Evolutionary conservation across 768 basidiomycete genomes (phyloP), one percentile per base, ranked within the genome.

Genomic region (Tulasnella sp.): DNA sequence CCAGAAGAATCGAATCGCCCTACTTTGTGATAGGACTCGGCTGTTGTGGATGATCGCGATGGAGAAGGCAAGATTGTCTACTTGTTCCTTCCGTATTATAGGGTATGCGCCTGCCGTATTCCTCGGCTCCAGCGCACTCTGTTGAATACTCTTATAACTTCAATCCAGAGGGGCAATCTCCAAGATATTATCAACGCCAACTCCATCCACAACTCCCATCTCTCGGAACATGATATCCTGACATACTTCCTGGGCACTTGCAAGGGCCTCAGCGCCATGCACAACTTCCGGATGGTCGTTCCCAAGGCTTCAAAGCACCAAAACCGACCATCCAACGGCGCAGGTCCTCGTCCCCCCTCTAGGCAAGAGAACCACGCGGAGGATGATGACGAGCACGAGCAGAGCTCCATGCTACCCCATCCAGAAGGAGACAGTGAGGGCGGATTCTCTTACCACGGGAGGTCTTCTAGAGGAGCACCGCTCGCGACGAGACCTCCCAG

Each of bases 41-140:
- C 93, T 1, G 90, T 95, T 3, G 85, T 94, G 1, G 92, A 96
- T 71, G 93, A 97, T 67, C 85, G 88, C 32, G 85, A 87, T 61
- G 93, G 90, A 13, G 92, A 93, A 50, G 92, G 91, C 10, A 87
- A 95, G 71, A 87, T 97, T 60, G 91, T 96, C 29, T 97, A 96
- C 70, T 83, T 98, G 56, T 98, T 99, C 77, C 76, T 98, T 4
- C 96, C 96, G 0, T 76, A 91, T 32, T 97, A 93, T 75, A 86
- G 89, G 77, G 89, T 86, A 47, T 38, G 74, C 67, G 13, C 47
- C 19, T 2, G 26, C 19, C 30, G 29, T 11, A 4, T 17, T 27
- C 19, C 15, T 11, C 34, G 45, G 32, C 10, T n/a, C 7, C 26
- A 48, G 19, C 11, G 41, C 41, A 43, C 11, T 43, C 19, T 11